Conservation (phyloP, 2,329 filamentous ascomycete species). For the Cercospora berteroae region DNA sequence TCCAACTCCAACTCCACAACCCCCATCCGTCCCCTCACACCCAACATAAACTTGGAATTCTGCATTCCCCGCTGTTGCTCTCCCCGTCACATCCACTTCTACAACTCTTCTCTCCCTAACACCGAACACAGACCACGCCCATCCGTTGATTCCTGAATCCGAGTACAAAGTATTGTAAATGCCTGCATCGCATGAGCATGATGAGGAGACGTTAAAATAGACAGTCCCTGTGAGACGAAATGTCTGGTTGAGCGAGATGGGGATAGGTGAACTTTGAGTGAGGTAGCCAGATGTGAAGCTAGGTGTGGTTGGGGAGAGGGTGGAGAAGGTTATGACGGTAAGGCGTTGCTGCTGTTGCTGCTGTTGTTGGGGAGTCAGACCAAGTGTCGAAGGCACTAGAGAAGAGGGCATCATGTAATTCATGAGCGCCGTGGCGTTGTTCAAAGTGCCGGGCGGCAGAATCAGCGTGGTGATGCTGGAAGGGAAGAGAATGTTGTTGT, state of each 20-base stretch:
- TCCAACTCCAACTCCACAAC: background rate
- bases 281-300: conserved; percentile 1
- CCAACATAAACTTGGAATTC: conserved; percentile 2
- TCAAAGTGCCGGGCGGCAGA: background rate
- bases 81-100: conserved; percentile 1
- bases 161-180: conserved; percentile 7
- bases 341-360: background rate
- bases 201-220: background rate
- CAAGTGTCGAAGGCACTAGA: background rate
- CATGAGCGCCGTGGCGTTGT: background rate
- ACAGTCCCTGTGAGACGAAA: conserved; percentile 1
- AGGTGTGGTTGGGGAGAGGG: background rate
- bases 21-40: background rate
- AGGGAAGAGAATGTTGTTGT: background rate
- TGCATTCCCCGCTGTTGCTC: background rate
- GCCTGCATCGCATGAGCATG: conserved; percentile 1
- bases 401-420: background rate
- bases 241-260: background rate
- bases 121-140: conserved; percentile 6
- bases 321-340: background rate
- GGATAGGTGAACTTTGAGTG: background rate
- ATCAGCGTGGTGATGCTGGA: background rate
- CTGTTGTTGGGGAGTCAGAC: background rate
- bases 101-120: background rate
- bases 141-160: conserved; percentile 4